These are phyloP conservation scores for Exophiala oligosperma DNA, from an alignment of 2,329 filamentous ascomycete genomes.

Conservation along the genomic window DNA sequence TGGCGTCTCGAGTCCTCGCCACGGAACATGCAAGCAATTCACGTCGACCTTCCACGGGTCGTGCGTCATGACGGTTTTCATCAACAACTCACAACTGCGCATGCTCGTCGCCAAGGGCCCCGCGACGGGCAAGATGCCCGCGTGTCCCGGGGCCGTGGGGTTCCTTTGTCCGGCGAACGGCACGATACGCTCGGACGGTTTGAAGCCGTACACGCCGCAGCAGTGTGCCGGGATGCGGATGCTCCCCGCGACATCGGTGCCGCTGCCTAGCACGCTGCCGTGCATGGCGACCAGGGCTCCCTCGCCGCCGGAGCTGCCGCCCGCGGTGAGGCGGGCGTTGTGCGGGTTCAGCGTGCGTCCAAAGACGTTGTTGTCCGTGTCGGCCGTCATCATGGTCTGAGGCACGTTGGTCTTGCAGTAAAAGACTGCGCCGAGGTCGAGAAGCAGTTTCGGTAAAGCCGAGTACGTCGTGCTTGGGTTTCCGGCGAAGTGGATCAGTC, in stretches of 20 bases:
- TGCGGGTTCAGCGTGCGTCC: slow-evolving; percentile 63
- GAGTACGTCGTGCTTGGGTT: slow-evolving; percentile 27
- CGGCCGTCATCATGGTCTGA: slow-evolving; percentile 46
- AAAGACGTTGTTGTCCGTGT: slow-evolving; percentile 57
- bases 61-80: slow-evolving; percentile 41
- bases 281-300: slow-evolving; percentile 59
- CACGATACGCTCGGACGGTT: slow-evolving; percentile 47
- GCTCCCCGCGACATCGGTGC: slow-evolving; percentile 57
- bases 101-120: slow-evolving; percentile 42
- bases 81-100: slow-evolving; percentile 44
- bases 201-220: slow-evolving; percentile 51
- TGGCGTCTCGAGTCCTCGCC: slow-evolving; percentile 13
- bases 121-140: slow-evolving; percentile 50
- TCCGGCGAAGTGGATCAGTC: slow-evolving; percentile 24
- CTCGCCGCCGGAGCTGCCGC: slow-evolving; percentile 67
- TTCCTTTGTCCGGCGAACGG: slow-evolving; percentile 53
- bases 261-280: slow-evolving; percentile 60
- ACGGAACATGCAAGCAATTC: slow-evolving; percentile 16
- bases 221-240: slow-evolving; percentile 50
- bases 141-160: slow-evolving; percentile 44
- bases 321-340: slow-evolving; percentile 59
- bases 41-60: slow-evolving; percentile 44
- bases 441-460: slow-evolving; percentile 26
- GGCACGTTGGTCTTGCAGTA: slow-evolving; percentile 56
- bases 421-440: slow-evolving; percentile 48